These are phyloP conservation scores for Populus alba DNA, from an alignment of 345 rosid genomes.

Conservation along the genomic window DNA sequence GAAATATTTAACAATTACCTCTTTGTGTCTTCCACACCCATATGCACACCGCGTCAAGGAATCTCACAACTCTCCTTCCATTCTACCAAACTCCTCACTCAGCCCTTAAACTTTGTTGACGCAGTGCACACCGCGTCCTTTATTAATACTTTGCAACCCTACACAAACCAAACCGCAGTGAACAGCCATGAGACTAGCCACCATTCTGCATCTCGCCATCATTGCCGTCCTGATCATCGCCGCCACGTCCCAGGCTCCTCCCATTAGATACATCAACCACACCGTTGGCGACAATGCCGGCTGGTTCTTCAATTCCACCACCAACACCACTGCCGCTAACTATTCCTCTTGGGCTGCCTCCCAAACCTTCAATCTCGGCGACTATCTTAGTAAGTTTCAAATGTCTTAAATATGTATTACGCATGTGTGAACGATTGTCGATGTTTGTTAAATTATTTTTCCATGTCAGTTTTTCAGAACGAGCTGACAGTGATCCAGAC, in stretches of 20 bases:
- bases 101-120: background rate
- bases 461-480: slow-evolving; percentile 47
- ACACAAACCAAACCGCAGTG: background rate
- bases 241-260: slow-evolving; percentile 21
- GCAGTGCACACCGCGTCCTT: background rate
- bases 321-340: slow-evolving; percentile 43
- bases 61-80: background rate
- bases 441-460: background rate
- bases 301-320: slow-evolving; percentile 51
- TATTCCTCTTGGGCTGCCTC: slow-evolving; percentile 56
- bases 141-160: background rate
- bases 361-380: slow-evolving; percentile 56
- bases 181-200: slow-evolving; percentile 20
- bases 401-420: background rate
- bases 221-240: slow-evolving; percentile 30
- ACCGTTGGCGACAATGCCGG: slow-evolving; percentile 52
- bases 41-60: background rate
- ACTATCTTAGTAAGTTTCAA: slow-evolving; percentile 48
- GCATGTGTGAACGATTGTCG: background rate
- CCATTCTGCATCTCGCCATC: slow-evolving; percentile 22
- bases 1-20: background rate
- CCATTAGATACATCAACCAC: slow-evolving; percentile 44
- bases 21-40: background rate
- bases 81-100: background rate
- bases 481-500: slow-evolving; percentile 53